These are phyloP conservation scores for Lantana camara DNA, from an alignment of 257 asterid genomes.

Conservation along the genomic window DNA sequence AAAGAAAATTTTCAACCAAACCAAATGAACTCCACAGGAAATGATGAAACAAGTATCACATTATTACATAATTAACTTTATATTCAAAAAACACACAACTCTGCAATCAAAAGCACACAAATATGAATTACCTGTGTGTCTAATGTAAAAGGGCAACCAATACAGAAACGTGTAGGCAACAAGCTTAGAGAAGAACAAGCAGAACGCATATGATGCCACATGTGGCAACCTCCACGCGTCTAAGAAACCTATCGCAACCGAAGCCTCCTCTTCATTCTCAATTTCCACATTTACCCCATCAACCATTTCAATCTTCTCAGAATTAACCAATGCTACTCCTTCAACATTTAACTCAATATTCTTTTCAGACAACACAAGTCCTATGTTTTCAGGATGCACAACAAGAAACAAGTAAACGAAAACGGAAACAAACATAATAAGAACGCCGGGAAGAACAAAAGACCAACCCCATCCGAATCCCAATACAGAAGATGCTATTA, in stretches of 20 bases:
- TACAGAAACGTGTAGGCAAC: slow-evolving; percentile 94
- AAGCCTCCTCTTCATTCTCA: slow-evolving; percentile 46
- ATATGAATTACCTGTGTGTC: slow-evolving; percentile 69
- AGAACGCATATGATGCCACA: slow-evolving; percentile 76
- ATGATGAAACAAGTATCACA: slow-evolving; percentile 2
- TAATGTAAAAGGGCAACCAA: slow-evolving; percentile 95
- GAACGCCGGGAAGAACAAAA: slow-evolving; percentile 75
- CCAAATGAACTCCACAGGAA: not conserved
- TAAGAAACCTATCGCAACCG: slow-evolving; percentile 73
- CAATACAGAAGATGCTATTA: slow-evolving; percentile 81
- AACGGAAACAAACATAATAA: slow-evolving; percentile 49
- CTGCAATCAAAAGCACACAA: not conserved
- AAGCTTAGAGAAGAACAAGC: slow-evolving; percentile 94
- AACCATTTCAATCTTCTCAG: slow-evolving; percentile 43
- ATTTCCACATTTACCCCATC: slow-evolving; percentile 32
- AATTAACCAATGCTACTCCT: slow-evolving; percentile 62
- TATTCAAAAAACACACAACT: slow-evolving; percentile 14
- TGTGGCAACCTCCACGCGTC: slow-evolving; percentile 95
- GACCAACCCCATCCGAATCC: slow-evolving; percentile 99
- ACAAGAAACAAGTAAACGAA: slow-evolving; percentile 66
- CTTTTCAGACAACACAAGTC: slow-evolving; percentile 49
- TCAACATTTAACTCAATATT: slow-evolving; percentile 66
- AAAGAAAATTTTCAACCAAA: not conserved
- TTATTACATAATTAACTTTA: slow-evolving; percentile 2
- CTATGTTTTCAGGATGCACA: slow-evolving; percentile 67